Evolutionary conservation across 768 basidiomycete genomes (phyloP), one percentile per base, ranked within the genome.

Genomic region (Neoboletus magnificus): DNA sequence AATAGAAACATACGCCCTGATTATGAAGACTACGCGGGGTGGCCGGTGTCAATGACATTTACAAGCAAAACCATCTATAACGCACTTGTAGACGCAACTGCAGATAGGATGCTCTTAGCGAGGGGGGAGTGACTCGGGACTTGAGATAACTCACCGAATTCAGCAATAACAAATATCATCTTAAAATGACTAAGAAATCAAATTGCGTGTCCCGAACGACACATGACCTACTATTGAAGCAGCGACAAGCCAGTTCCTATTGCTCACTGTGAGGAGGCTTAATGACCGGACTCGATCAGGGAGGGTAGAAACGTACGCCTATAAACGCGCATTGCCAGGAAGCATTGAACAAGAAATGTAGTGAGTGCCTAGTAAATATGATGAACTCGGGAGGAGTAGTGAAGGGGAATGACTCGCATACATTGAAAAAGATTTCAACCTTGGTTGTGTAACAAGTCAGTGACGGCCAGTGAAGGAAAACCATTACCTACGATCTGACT

Each of bases 361-460:
- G 79, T 82, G 22, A 81, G 62, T 25, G 74, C 61, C 67, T 68
- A 30, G 13, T 5, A 30, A 13, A 15, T 11, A 20, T 45, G 22
- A 43, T 64, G 32, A 61, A 35, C 8, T n/a, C 43, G 12, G 30
- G 40, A 22, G 20, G 40, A 13, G 40, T 13, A 6, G 13, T 40
- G 27, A 33, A 16, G 20, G 9, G 9, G n/a, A 55, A 30, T 6
- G 10, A 42, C 2, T 13, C 4, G 4, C 40, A 13, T 56, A 68
- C 82, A 62, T 80, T 82, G 63, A 82, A 80, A 22, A 81, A 62
- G 16, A 81, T 75, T 63, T 80, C 79, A 22, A 77, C 69, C 80
- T 81, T 22, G 35, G 18, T 45, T 18, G 11, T 30, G 48, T 33
- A 51, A 33, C 2, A 11, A 4, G 25, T 66, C 29, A 71, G 35